Evolutionary conservation across 2,329 filamentous ascomycete genomes (phyloP), one percentile per base, ranked within the genome.

Genomic region (Phialocephala sp.): DNA sequence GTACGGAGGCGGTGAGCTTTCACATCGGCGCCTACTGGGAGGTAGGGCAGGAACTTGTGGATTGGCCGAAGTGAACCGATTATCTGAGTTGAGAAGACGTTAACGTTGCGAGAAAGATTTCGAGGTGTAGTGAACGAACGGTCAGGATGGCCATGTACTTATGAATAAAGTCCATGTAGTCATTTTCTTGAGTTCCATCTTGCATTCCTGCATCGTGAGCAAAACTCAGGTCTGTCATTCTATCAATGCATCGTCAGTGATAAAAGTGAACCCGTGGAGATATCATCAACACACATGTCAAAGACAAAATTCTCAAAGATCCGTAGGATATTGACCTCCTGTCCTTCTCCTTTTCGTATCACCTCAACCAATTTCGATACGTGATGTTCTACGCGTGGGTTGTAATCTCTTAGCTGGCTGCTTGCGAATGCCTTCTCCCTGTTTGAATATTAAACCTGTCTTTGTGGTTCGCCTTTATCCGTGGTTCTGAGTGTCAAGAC

Each of bases 221-320:
- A 56, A 71, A 71, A 22, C 58, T 60, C 4, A 71, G 52, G 41
- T 68, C 69, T 8, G 65, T 58, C 62, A 69, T 71, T 36, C 68
- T 70, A 24, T 15, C 27, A 32, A 22, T 15, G 27, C 11, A 15
- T 11, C 20, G 20, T 47, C 60, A 47, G 43, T 20, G 14, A 15
- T 32, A 20, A 4, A 11, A 12, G 6, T 32, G n/a, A 20, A 8
- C 22, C 14, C n/a, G n/a, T 32, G 3, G 27, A 20, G 8, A 57
- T 20, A 4, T 3, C 36, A n/a, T 27, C 22, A 8, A 61, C 60
- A 54, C 56, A 70, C 68, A 68, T 64, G 41, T 69, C 68, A 37
- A 70, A 70, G 14, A 63, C 52, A 22, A 70, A 39, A 24, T 64
- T 54, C 6, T 66, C 64, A 47, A 67, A 61, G 12, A 63, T 37